A percentile compares a stretch with the other conserved stretches of the same genome.
Conservation (phyloP, 2,329 filamentous ascomycete species). For the Calonectria leucothoes region DNA sequence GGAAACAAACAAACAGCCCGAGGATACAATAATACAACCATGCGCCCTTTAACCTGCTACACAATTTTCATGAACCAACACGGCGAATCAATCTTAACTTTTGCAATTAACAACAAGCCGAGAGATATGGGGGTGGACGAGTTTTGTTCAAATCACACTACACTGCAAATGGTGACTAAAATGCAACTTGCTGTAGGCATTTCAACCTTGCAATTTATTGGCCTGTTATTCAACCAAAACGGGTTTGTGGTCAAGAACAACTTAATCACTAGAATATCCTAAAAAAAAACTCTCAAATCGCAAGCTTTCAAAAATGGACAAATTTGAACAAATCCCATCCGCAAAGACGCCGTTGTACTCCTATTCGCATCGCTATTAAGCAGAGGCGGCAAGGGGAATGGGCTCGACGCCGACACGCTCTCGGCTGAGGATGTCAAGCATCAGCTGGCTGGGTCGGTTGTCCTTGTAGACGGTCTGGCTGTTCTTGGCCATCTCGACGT, state of each 20-base stretch:
- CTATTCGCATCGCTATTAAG: slow-evolving; percentile 44
- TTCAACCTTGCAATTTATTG: not conserved
- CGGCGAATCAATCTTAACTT: not conserved
- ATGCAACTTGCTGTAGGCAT: not conserved
- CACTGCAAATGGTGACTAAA: not conserved
- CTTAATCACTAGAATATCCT: not conserved
- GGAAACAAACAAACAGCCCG: not conserved
- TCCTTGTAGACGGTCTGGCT: slow-evolving; percentile 83
- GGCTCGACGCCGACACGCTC: slow-evolving; percentile 93
- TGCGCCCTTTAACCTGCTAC: not conserved
- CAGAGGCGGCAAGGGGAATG: slow-evolving; percentile 62
- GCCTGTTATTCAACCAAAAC: slow-evolving; percentile 4
- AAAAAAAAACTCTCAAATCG: slow-evolving; percentile 12
- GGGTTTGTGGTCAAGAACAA: not conserved
- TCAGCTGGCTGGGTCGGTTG: slow-evolving; percentile 86
- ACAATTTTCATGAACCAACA: not conserved
- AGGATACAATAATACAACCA: not conserved
- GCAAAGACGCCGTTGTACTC: slow-evolving; percentile 28
- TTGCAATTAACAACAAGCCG: not conserved
- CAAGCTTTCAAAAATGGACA: slow-evolving; percentile 14
- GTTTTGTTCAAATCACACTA: not conserved
- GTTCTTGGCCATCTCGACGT: slow-evolving; percentile 89
- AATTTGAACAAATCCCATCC: slow-evolving; percentile 26
- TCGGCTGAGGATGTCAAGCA: slow-evolving; percentile 92
- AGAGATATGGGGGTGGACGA: not conserved